Evolutionary conservation across 192 early-diverging fungal genomes (phyloP).

Genomic region (Neocallimastix lanati): DNA sequence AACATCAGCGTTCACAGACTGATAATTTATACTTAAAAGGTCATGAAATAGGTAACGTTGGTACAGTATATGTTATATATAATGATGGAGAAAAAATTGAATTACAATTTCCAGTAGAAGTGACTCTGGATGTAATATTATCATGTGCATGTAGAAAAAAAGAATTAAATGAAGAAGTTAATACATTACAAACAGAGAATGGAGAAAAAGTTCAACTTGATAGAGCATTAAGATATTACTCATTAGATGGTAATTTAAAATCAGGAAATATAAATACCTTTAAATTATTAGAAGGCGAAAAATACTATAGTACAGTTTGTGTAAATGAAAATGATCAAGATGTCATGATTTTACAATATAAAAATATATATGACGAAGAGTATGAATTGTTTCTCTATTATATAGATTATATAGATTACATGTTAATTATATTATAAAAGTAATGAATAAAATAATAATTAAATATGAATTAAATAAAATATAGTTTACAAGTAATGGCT

Average conservation of each 20-base stretch:
- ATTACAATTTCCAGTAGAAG: neutral
- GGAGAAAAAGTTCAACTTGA: neutral
- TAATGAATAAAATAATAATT: constrained; percentile 1
- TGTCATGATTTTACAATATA: constrained; percentile 19
- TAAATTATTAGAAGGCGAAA: constrained; percentile 10
- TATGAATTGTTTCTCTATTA: constrained; percentile 4
- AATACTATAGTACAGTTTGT: constrained; percentile 22
- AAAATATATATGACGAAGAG: constrained; percentile 10
- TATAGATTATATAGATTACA: neutral
- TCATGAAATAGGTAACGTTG: neutral
- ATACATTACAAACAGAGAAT: neutral
- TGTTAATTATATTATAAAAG: neutral
- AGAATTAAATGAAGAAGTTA: neutral
- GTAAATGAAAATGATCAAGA: constrained; percentile 25
- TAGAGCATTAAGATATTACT: neutral
- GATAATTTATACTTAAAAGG: neutral
- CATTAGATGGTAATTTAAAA: neutral
- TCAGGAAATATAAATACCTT: neutral
- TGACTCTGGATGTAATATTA: neutral
- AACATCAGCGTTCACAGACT: neutral
- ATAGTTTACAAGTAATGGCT: constrained; percentile 27
- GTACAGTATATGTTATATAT: neutral
- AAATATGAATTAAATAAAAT: too few species aligned
- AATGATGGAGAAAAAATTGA: neutral
- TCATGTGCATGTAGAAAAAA: neutral